Conservation (phyloP, 495 filamentous ascomycete species). For the Lasiosphaeria hispida region DNA sequence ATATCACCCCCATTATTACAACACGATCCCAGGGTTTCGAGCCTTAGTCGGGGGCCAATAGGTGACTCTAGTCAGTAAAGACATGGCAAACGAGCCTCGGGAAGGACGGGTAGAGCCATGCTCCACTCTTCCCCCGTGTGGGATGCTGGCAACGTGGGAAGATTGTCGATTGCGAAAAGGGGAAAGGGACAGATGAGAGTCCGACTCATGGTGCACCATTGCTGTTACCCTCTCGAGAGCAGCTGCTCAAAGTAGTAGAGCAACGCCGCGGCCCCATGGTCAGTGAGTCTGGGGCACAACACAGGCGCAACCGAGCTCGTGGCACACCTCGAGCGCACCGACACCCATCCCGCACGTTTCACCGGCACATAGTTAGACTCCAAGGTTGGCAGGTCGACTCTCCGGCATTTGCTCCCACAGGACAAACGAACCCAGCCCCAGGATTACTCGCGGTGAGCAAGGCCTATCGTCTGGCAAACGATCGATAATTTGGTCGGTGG, state of each 20-base stretch:
- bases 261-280: no score
- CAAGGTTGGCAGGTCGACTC: background rate
- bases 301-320: no score
- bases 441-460: background rate
- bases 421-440: background rate
- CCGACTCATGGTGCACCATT: no score
- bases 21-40: slow-evolving; percentile 6
- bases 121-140: background rate
- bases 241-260: no score
- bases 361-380: background rate
- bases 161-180: background rate
- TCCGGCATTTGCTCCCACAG: background rate
- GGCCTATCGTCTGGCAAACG: background rate
- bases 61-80: background rate
- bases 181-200: no score
- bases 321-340: background rate
- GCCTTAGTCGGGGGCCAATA: background rate
- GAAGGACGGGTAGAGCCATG: background rate
- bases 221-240: no score
- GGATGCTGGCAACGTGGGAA: background rate
- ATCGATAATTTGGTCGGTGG: background rate
- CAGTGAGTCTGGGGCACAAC: no score
- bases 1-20: slow-evolving; percentile 12
- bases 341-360: slow-evolving; percentile 4
- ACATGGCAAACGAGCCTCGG: background rate